Percentiles rank a stretch among this genome's conserved stretches.
phyloP scores from a whole-genome alignment of 768 basidiomycete species.

The Phaeolepiota aurea region DNA sequence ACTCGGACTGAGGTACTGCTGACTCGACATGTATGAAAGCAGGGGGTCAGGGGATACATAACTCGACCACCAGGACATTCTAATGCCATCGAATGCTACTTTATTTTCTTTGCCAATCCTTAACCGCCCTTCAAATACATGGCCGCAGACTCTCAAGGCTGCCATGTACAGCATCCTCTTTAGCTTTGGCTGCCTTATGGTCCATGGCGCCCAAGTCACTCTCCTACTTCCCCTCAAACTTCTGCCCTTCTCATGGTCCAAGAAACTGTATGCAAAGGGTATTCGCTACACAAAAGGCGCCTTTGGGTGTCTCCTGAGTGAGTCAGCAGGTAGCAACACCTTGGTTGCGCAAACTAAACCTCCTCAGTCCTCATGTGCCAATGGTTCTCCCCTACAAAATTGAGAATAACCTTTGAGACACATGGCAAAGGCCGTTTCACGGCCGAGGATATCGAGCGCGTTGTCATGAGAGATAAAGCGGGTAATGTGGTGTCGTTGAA shows the following conservation, averaged over 20 bases:
- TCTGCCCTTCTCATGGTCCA: constrained; percentile 50
- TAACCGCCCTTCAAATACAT: constrained; percentile 43
- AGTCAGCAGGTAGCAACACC: constrained; percentile 14
- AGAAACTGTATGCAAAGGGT: constrained; percentile 54
- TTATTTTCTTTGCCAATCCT: constrained; percentile 43
- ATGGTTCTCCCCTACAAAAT: constrained; percentile 71
- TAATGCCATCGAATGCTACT: constrained; percentile 13
- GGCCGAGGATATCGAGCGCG: constrained; percentile 43
- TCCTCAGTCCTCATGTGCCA: constrained; percentile 66
- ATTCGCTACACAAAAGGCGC: constrained; percentile 78
- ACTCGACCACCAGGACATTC: constrained; percentile 1
- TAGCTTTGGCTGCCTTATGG: constrained; percentile 54
- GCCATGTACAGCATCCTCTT: constrained; percentile 51
- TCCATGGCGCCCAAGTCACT: constrained; percentile 67
- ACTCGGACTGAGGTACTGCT: too few species aligned
- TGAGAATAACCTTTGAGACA: constrained; percentile 68
- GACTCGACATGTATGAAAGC: too few species aligned
- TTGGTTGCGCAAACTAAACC: background rate
- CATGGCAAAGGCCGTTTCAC: constrained; percentile 59
- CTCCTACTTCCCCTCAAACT: constrained; percentile 60
- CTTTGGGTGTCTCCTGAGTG: constrained; percentile 70
- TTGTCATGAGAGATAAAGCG: constrained; percentile 45
- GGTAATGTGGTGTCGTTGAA: constrained; percentile 56
- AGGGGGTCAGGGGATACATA: too few species aligned
- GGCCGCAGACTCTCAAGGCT: constrained; percentile 40